Evolutionary conservation across 805 yeast genomes (phyloP), one percentile per base, ranked within the genome.

Genomic region (Barnettozyma vustinii): DNA sequence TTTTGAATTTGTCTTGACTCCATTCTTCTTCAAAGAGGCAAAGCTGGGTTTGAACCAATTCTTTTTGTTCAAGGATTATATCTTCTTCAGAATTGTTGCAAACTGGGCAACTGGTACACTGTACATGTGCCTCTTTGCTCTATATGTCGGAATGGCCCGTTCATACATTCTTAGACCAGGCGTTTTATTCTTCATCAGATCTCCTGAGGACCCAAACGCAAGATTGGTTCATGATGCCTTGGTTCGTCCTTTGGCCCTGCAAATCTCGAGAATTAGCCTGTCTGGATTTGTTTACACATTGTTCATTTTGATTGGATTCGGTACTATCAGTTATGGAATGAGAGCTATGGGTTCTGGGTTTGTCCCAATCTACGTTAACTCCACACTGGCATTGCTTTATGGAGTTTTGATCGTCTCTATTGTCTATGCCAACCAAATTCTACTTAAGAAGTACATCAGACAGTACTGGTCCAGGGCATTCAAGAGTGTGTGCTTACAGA

Each of bases 171-270:
- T 92, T 50, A 77, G 99, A 48, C 84, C 86, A 0, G 99, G 99
- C 12, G 96, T 88, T 9, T 71, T 94, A 42, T 94, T 81, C 64
- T 94, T 94, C 69, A 86, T 94, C 52, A 77, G 96, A 57, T 89
- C 96, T 20, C 96, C 97, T 5, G 97, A 90, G 57, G 97, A 94
- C 62, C 96, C 96, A 37, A 85, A 87, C 57, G 83, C 89, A 42
- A 80, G 92, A 55, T 77, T 94, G 12, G 76, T 92, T 39, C 92
- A 89, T 55, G 96, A 91, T 62, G 94, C 96, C 1, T 66, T 94
- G 46, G 84, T 86, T 50, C 81, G 86, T 55, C 87, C 96, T 1
- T 76, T 92, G 58, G 54, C 66, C 9, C 69, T 84, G 42, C 97
- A 94, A 62, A 53, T 91, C 20, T 80, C 84, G 26, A 74, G 96